Base-by-base conservation (phyloP, 2,329 filamentous ascomycete species). In the Didymellaceae sp. region DNA sequence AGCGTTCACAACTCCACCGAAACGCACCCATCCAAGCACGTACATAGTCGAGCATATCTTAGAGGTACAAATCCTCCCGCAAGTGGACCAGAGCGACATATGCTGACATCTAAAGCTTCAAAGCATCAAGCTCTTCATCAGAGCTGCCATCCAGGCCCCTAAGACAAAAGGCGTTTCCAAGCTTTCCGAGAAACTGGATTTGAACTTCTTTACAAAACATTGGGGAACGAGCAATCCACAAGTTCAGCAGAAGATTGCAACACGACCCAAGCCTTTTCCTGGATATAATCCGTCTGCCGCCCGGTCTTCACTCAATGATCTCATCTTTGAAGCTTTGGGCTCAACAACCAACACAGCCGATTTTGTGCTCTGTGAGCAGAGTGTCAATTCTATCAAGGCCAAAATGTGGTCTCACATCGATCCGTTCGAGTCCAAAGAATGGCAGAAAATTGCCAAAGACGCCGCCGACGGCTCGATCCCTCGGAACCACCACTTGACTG, bases 251-350 rank as follows among this genome's bases (percentile, higher is more conserved):
- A 31, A 13, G 10, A 31, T 31, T n/a, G 13, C 28, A 14, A 31
- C 6, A n/a, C 28, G 28, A 6, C 28, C 28, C 10, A 31, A 9
- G 6, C 28, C 28, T 6, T 31, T 31, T 13, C 6, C 28, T 6
- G 28, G 28, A 9, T 31, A 31, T 14, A 31, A 13, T 31, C 28
- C 28, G 11, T n/a, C 6, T 6, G 13, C 3, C 13, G 8, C 28
- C 13, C 4, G 13, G 8, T 31, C 28, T 13, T 31, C 31, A 17
- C 35, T 48, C 11, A 48, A 42, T 28, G 24, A 48, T 20, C 32
- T 48, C 9, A 20, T 48, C 4, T 48, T 48, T 17, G 45, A 48
- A 42, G 45, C 35, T 20, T 26, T 48, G 20, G 45, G 45, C 18
- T 48, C 45, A 10, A 26, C 5, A 13, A 20, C 20, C 13, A 41